Evolutionary conservation across 129 eudicot genomes (phyloP).

Genomic region (Lactuca saligna): DNA sequence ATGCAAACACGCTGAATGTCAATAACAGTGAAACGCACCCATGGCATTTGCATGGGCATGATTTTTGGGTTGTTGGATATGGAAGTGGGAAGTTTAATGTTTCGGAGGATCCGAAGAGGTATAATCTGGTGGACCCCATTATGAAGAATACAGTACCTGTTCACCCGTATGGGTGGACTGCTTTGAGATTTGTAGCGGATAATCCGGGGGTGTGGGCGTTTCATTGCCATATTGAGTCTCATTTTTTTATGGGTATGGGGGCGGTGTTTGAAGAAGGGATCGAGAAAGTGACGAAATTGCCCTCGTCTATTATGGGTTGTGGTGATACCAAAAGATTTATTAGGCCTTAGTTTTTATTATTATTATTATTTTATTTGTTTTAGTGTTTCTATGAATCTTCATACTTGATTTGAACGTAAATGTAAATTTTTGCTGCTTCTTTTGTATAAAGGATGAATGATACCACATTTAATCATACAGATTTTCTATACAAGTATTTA

Average conservation of each 20-base stretch:
- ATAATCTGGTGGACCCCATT: slow-evolving; percentile 66
- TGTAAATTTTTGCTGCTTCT: background rate
- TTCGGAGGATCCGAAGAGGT: slow-evolving; percentile 45
- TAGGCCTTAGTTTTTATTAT: slow-evolving; percentile 41
- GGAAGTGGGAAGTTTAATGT: slow-evolving; percentile 70
- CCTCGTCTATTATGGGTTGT: slow-evolving; percentile 76
- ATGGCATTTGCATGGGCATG: slow-evolving; percentile 96
- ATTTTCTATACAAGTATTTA: background rate
- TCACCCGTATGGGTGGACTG: slow-evolving; percentile 88
- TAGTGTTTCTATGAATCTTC: background rate
- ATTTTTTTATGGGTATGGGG: slow-evolving; percentile 91
- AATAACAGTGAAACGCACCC: slow-evolving; percentile 82
- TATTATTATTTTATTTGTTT: background rate
- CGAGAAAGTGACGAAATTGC: slow-evolving; percentile 61
- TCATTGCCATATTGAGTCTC: slow-evolving; percentile 92
- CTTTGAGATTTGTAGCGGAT: slow-evolving; percentile 73
- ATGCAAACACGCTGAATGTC: slow-evolving; percentile 51
- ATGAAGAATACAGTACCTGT: slow-evolving; percentile 84
- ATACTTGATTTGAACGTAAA: slow-evolving; percentile 7
- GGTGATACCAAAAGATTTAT: slow-evolving; percentile 49
- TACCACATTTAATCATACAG: background rate
- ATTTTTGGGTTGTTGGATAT: slow-evolving; percentile 92
- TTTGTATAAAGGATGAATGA: slow-evolving; percentile 8
- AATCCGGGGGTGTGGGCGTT: slow-evolving; percentile 96
- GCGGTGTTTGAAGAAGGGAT: slow-evolving; percentile 78